Conservation (phyloP, 2,329 filamentous ascomycete genomes). For the Apiospora arundinis region DNA sequence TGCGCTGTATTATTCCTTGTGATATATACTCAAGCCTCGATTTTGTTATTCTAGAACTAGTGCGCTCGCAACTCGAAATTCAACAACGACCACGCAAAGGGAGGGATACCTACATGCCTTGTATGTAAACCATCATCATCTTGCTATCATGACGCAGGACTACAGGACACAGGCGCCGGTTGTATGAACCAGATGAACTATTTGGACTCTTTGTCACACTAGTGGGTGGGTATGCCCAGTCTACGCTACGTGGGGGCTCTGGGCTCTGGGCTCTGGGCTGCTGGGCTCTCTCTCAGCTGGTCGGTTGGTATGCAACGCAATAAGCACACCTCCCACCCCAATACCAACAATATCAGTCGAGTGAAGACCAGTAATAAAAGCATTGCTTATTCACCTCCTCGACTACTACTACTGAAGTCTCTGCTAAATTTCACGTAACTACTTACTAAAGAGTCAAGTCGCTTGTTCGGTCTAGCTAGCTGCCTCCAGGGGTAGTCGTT, state of each 20-base stretch:
- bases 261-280: no score
- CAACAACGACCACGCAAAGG: background rate
- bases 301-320: background rate
- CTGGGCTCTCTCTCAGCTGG: slow-evolving; percentile 1
- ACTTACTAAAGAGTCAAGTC: background rate
- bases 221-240: slow-evolving; percentile 5
- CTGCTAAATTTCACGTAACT: background rate
- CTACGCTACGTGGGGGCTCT: background rate
- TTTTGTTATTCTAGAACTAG: background rate
- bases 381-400: background rate
- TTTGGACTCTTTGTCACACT: background rate
- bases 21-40: background rate
- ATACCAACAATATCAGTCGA: background rate
- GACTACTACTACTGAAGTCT: background rate
- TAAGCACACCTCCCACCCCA: background rate
- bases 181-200: slow-evolving; percentile 8
- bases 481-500: background rate
- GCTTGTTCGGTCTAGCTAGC: background rate
- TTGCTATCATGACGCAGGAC: background rate
- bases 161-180: background rate
- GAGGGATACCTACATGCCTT: background rate
- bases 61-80: background rate
- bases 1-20: no score
- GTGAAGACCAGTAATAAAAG: background rate
- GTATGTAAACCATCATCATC: background rate